Base-by-base conservation (phyloP, 2,329 filamentous ascomycete genomes). In the Daldinia sp. region DNA sequence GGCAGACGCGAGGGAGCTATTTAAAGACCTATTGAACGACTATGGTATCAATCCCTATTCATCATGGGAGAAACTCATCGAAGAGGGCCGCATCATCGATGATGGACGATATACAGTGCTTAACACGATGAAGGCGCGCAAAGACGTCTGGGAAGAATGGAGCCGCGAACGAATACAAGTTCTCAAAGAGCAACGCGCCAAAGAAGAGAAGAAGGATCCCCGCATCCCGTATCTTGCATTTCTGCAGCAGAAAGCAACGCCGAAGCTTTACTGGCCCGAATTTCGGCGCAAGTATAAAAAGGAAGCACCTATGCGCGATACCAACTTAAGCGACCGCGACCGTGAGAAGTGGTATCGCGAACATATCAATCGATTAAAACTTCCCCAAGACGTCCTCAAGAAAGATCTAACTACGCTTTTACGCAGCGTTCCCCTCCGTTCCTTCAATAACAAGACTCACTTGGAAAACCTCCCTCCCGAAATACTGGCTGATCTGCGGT, bases 191-290 rank as follows among this genome's bases (percentile, higher is more conserved):
- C 87, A 88, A 75, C 90, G 92, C 65, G 91, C 90, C 26, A 90
- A 87, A 68, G 88, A 94, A 77, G 91, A 92, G 79, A 95, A 93
- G 82, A 88, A 89, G 71, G 94, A 98, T 75, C 95, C 96, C 0
- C 86, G 87, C 53, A 91, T 97, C 71, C 89, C 91, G 0, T 99
- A 97, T 78, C 82, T 98, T 67, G 87, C 88, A 0, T 92, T 99
- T 70, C 83, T 99, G 33, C 89, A 95, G 70, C 88, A 91, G 55
- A 88, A 93, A 73, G 95, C 94, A 0, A 96, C 91, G 0, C 91
- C 93, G 0, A 98, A 97, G 81, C 86, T 99, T 0, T 99, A 97
- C 84, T 99, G 96, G 96, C 91, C 93, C 0, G 96, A 99, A 78
- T 99, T 99, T 81, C 93, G 93, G 75, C 87, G 96, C 37, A 99